These are phyloP conservation scores for Xylariaceae sp. DNA, from an alignment of 2,329 filamentous ascomycete genomes.

Conservation along the genomic window DNA sequence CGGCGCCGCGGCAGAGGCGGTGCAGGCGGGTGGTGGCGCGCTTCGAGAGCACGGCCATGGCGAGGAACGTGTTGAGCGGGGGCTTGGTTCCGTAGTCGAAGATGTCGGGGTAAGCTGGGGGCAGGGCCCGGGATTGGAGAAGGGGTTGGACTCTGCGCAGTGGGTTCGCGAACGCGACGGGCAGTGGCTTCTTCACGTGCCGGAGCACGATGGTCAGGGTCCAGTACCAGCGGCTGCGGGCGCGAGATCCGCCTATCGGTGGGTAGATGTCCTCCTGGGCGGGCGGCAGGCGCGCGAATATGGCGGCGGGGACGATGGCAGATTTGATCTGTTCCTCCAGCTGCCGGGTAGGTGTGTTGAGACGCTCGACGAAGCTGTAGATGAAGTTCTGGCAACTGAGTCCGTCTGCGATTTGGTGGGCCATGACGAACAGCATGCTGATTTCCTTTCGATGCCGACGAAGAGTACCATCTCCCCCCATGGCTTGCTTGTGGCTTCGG, in stretches of 20 bases:
- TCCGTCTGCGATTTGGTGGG: slow-evolving; percentile 21
- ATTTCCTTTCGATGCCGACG: no score
- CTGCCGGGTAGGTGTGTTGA: slow-evolving; percentile 12
- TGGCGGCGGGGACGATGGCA: slow-evolving; percentile 7
- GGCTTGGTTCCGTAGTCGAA: slow-evolving; percentile 18
- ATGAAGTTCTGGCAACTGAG: slow-evolving; percentile 15
- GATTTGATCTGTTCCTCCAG: slow-evolving; percentile 9
- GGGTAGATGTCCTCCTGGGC: slow-evolving; percentile 21
- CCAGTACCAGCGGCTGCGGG: slow-evolving; percentile 21
- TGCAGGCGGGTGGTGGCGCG: slow-evolving; percentile 14
- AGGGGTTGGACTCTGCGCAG: slow-evolving; percentile 12
- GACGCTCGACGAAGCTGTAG: slow-evolving; percentile 13
- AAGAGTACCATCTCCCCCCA: no score
- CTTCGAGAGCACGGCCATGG: slow-evolving; percentile 4
- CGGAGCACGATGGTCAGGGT: slow-evolving; percentile 18
- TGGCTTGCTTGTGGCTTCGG: no score
- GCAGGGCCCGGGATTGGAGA: slow-evolving; percentile 1
- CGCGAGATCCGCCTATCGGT: slow-evolving; percentile 12
- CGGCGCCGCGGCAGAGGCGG: slow-evolving; percentile 15
- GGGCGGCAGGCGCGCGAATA: slow-evolving; percentile 13
- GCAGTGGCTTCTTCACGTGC: slow-evolving; percentile 17
- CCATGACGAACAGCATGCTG: slow-evolving; percentile 15
- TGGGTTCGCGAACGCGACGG: slow-evolving; percentile 18
- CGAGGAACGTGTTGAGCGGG: slow-evolving; percentile 16
- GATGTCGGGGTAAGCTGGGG: slow-evolving; percentile 9